Evolutionary conservation across 202 grass and related monocot genomes (phyloP).

Genomic region (Zoysia matrella): DNA sequence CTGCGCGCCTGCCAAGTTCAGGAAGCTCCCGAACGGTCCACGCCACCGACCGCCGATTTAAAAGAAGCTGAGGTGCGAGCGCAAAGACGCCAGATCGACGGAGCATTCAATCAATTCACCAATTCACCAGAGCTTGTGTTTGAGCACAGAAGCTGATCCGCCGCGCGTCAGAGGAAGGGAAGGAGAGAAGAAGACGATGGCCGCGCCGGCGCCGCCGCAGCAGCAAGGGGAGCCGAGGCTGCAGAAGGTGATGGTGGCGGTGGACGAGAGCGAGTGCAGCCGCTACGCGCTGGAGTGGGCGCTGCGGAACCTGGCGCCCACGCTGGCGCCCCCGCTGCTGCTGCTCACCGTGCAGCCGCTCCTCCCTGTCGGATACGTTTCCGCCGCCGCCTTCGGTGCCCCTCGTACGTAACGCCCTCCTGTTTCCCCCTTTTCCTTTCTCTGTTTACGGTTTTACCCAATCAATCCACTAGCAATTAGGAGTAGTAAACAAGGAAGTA

Average conservation of each 20-base stretch:
- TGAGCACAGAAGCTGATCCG: no score
- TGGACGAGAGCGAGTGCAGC: conserved; percentile 78
- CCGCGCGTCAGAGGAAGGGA: neutral
- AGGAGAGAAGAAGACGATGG: conserved; percentile 3
- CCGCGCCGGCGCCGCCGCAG: neutral
- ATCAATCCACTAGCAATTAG: neutral
- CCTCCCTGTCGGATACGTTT: conserved; percentile 41
- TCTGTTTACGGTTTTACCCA: neutral
- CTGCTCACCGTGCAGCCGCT: conserved; percentile 63
- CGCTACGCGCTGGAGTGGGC: conserved; percentile 61
- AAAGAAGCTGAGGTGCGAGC: neutral
- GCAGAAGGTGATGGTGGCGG: conserved; percentile 68
- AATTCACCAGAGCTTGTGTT: neutral
- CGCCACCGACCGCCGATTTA: neutral
- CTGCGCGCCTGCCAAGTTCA: neutral
- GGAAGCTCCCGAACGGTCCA: neutral
- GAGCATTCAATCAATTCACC: neutral
- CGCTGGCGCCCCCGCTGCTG: conserved; percentile 50
- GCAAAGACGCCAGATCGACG: neutral
- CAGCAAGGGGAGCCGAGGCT: neutral
- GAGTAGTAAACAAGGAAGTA: neutral
- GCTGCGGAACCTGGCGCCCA: conserved; percentile 55
- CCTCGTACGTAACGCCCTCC: conserved; percentile 38
- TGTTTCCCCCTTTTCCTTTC: neutral
- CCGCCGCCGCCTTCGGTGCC: conserved; percentile 45